phyloP scores from a whole-genome alignment of 192 early-diverging fungal species.

The Coemansia sp. region DNA sequence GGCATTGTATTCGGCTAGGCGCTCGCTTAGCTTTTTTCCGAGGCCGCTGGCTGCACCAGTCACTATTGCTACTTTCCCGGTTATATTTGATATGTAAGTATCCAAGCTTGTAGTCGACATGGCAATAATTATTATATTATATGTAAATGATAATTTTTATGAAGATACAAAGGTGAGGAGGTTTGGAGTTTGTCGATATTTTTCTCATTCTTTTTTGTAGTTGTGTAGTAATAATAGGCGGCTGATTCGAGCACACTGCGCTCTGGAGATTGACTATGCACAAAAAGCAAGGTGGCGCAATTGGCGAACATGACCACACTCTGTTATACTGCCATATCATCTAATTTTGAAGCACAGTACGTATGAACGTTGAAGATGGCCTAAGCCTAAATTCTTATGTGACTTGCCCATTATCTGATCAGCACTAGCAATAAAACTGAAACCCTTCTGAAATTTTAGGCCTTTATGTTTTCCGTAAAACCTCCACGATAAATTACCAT shows the following conservation, averaged over 20 bases:
- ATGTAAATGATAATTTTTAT: neutral
- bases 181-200: neutral
- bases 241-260: neutral
- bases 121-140: neutral
- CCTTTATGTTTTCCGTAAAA: neutral
- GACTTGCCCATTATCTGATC: conserved; percentile 1
- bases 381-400: neutral
- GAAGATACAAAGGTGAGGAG: neutral
- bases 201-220: neutral
- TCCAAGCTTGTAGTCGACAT: conserved; percentile 14
- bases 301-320: neutral
- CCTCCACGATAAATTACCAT: neutral
- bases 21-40: conserved; percentile 33
- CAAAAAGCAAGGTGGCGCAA: neutral
- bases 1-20: conserved; percentile 19
- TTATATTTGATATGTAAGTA: conserved; percentile 23
- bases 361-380: neutral
- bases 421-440: neutral
- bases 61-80: conserved; percentile 40
- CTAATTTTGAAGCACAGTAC: neutral
- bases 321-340: neutral
- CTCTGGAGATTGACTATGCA: neutral
- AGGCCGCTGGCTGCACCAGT: conserved; percentile 55
- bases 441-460: neutral
- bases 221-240: neutral